These are phyloP conservation scores for Eucalyptus erythrocorys DNA, from an alignment of 345 rosid species.

Conservation along the genomic window DNA sequence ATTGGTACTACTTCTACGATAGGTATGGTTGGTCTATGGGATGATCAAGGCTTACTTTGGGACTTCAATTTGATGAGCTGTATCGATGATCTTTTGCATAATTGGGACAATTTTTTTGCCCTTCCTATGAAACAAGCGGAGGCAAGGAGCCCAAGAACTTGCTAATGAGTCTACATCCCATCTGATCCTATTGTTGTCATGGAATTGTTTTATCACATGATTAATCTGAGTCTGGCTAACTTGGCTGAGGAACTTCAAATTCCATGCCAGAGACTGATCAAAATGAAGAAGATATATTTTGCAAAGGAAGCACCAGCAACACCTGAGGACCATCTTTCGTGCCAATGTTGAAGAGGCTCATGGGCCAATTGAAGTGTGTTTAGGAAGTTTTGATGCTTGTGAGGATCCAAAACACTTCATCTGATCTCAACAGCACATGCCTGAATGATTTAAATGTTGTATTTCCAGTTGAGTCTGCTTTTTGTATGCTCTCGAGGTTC, in stretches of 20 bases:
- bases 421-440: background rate
- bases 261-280: background rate
- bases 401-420: background rate
- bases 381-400: background rate
- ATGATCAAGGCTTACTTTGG: background rate
- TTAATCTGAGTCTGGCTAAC: background rate
- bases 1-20: background rate
- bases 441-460: background rate
- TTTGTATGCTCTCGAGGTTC: background rate
- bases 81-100: background rate
- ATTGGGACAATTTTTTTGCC: background rate
- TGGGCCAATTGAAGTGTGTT: background rate
- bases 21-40: background rate
- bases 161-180: background rate
- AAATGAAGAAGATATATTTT: background rate
- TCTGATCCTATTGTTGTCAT: background rate
- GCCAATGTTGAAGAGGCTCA: background rate
- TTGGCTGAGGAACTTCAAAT: background rate
- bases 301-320: background rate
- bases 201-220: background rate
- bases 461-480: background rate
- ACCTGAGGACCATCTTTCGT: background rate
- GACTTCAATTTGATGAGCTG: background rate
- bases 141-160: background rate
- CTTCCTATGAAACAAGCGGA: fast-evolving